A percentile compares a stretch with the other conserved stretches of the same genome.
Conservation (phyloP, 805 yeast genomes). For the Yamadazyma insecticola region DNA sequence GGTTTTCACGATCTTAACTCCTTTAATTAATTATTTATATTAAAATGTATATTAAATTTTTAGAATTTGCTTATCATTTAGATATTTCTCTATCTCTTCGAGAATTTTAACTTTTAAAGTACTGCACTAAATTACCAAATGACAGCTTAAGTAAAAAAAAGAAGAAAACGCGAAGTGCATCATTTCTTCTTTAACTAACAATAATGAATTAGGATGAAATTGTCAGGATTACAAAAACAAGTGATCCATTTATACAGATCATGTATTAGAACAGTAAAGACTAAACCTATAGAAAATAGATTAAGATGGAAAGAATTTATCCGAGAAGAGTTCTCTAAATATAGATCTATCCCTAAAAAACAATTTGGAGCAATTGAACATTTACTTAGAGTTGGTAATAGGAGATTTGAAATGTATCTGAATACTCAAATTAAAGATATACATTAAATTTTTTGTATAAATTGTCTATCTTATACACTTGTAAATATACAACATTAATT, state of each 20-base stretch:
- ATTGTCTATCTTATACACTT: not conserved
- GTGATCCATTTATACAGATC: conserved; percentile 47
- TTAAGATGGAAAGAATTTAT: conserved; percentile 41
- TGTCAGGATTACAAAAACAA: conserved; percentile 42
- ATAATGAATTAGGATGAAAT: no score
- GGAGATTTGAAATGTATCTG: conserved; percentile 67
- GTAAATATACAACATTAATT: not conserved
- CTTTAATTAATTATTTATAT: no score
- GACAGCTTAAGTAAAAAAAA: no score
- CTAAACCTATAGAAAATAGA: conserved; percentile 46
- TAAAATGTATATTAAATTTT: no score
- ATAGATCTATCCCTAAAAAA: conserved; percentile 57
- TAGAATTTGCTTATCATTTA: no score
- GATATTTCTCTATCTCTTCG: no score
- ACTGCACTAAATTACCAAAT: no score
- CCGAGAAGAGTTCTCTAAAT: conserved; percentile 59
- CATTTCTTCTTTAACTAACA: no score
- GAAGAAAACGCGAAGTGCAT: no score
- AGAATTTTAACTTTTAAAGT: no score
- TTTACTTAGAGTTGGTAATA: conserved; percentile 69
- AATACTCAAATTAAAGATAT: conserved; percentile 70
- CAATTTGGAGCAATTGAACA: conserved; percentile 87
- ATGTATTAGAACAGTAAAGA: conserved; percentile 41
- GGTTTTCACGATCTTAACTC: no score
- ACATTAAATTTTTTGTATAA: conserved; percentile 12